Conservation (phyloP, 2,329 filamentous ascomycete genomes). For the Mariannaea elegans region DNA sequence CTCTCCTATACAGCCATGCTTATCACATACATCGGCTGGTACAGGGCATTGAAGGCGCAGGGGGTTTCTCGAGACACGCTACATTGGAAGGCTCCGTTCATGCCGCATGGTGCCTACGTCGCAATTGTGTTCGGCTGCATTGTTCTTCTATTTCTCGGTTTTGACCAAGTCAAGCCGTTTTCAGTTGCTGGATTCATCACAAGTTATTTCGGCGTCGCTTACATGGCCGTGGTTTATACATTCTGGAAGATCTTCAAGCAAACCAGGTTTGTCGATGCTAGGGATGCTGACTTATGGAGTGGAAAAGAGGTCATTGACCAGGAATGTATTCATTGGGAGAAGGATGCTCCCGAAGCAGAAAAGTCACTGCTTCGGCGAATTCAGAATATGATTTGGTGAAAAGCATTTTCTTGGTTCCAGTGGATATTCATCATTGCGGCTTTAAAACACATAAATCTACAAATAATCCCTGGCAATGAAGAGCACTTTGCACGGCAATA, state of each 20-base stretch:
- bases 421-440: no score
- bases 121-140: not conserved
- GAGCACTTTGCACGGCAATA: no score
- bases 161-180: slow-evolving; percentile 60
- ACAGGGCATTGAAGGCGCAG: not conserved
- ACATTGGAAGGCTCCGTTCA: not conserved
- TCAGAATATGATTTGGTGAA: no score
- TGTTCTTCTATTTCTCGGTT: slow-evolving; percentile 65
- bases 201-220: slow-evolving; percentile 52
- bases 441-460: no score
- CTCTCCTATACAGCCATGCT: not conserved
- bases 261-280: not conserved
- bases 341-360: not conserved
- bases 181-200: slow-evolving; percentile 57
- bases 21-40: slow-evolving; percentile 1
- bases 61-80: not conserved
- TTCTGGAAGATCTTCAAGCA: not conserved
- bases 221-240: not conserved
- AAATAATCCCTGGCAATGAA: no score
- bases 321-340: slow-evolving; percentile 7
- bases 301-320: slow-evolving; percentile 2
- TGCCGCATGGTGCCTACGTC: not conserved
- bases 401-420: no score
- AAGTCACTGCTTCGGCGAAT: no score
- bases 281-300: not conserved